Evolutionary conservation across 805 yeast species (phyloP), one percentile per base, ranked within the genome.

Genomic region (Pichia phayaonensis): DNA sequence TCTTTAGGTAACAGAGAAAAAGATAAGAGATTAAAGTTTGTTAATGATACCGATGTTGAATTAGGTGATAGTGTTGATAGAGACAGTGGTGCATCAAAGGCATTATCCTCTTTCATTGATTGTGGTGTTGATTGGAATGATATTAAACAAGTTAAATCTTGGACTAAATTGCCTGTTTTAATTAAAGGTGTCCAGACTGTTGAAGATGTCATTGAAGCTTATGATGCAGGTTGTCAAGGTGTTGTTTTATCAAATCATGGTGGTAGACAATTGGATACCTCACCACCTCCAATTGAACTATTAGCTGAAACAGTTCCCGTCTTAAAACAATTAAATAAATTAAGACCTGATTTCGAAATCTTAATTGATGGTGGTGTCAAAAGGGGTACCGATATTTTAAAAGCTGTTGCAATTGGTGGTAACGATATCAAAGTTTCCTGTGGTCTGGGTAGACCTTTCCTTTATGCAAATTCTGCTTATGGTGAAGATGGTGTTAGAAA

Each of bases 181-280:
- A 73, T 86, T 55, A 89, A 89, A 65, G 96, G 96, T 51, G 83
- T 89, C n/a, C 95, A 87, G 67, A 70, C 92, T 31, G 80, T 79
- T 41, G 92, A 86, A 55, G 96, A 89, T 62, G 90, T 85, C 0
- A 63, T 87, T 20, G 66, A 70, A 57, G 96, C 96, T 0, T 80
- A 80, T 7, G 84, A 86, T 56, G 68, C 75, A 58, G 94, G 94
- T 4, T 76, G 78, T 27, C 78, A 81, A 42, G 96, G 90, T 41
- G 83, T 88, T n/a, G 88, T 89, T 4, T 60, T 88, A 46, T 86
- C 95, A 2, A 89, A 88, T 63, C 96, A 88, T 67, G 96, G 96
- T 53, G 96, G 96, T 41, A 73, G 96, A 54, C 96, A 88, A 66
- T 70, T 89, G 50, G 97, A 89, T 66, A 86, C 79, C 60, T 74